Evolutionary conservation across 495 filamentous ascomycete genomes (phyloP).

Genomic region (Talaromyces nanjingensis): DNA sequence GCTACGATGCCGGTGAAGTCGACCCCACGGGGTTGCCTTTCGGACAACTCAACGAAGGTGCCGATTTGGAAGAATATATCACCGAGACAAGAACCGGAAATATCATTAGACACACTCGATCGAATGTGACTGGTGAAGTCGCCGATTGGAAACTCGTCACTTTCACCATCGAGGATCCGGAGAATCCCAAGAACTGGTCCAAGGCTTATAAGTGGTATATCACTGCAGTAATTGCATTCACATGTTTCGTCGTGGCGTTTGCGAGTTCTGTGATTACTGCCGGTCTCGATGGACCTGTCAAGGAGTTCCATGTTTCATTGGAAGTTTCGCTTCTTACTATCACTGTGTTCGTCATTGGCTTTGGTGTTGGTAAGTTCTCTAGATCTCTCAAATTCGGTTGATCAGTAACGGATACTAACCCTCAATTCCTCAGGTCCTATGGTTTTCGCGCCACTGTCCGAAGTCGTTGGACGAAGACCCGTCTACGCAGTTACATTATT

Average conservation of each 20-base stretch:
- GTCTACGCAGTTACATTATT: constrained; percentile 53
- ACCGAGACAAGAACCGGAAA: constrained; percentile 51
- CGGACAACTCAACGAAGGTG: constrained; percentile 51
- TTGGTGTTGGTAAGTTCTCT: constrained; percentile 56
- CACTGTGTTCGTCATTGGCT: constrained; percentile 72
- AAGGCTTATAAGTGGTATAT: constrained; percentile 58
- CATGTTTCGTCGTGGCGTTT: constrained; percentile 64
- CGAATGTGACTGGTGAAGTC: constrained; percentile 43
- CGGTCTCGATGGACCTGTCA: constrained; percentile 51
- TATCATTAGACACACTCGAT: constrained; percentile 48
- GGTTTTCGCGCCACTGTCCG: constrained; percentile 71
- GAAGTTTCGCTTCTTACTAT: constrained; percentile 63
- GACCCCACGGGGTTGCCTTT: constrained; percentile 49
- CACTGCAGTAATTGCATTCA: constrained; percentile 49
- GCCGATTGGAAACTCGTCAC: constrained; percentile 66
- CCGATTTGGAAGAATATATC: constrained; percentile 58
- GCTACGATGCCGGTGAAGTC: constrained; percentile 13
- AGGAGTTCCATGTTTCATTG: constrained; percentile 54
- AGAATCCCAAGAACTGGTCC: constrained; percentile 58
- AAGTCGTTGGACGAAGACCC: constrained; percentile 60
- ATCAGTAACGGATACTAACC: neutral
- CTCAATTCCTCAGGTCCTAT: constrained; percentile 48
- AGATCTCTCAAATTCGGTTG: neutral
- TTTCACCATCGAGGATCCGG: constrained; percentile 54
- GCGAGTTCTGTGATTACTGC: constrained; percentile 59